A percentile compares a stretch with the other conserved stretches of the same genome.
phyloP scores from a whole-genome alignment of 192 early-diverging fungal genomes.

The Podila verticillata region DNA sequence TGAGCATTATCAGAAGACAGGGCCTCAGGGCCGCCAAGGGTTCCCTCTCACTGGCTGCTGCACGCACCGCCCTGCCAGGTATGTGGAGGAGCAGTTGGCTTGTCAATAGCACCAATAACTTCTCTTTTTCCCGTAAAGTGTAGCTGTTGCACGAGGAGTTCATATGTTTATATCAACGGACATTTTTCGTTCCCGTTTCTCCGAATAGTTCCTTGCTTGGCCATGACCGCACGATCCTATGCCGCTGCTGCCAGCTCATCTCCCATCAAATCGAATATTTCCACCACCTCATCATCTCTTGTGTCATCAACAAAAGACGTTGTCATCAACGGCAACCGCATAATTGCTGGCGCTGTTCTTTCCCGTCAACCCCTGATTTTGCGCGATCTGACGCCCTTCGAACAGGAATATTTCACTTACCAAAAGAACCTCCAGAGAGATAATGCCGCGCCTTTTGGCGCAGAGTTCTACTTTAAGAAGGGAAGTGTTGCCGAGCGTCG shows the following conservation, averaged over 20 bases:
- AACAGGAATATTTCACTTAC: conserved; percentile 75
- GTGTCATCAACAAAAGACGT: conserved; percentile 47
- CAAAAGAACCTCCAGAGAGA: conserved; percentile 67
- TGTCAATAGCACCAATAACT: neutral
- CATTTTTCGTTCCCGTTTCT: neutral
- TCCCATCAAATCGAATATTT: conserved; percentile 49
- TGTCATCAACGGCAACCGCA: conserved; percentile 52
- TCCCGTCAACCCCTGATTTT: conserved; percentile 75
- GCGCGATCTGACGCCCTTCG: conserved; percentile 68
- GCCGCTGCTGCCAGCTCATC: conserved; percentile 13
- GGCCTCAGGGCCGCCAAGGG: conserved; percentile 30
- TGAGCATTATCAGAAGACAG: conserved; percentile 33
- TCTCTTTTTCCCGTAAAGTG: neutral
- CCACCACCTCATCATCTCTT: conserved; percentile 25
- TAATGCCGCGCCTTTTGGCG: conserved; percentile 64
- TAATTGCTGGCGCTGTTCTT: conserved; percentile 71
- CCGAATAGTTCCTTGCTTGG: conserved; percentile 21
- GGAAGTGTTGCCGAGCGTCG: conserved; percentile 74
- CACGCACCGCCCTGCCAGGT: neutral
- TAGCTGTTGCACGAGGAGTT: too few relatives aligned
- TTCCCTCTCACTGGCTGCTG: conserved; percentile 9
- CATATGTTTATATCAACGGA: too few relatives aligned
- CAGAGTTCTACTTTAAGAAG: conserved; percentile 83
- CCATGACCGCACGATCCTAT: conserved; percentile 30
- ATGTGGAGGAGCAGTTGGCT: neutral